These are phyloP conservation scores for Lactarius hatsudake DNA, from an alignment of 768 basidiomycete genomes.

Conservation along the genomic window DNA sequence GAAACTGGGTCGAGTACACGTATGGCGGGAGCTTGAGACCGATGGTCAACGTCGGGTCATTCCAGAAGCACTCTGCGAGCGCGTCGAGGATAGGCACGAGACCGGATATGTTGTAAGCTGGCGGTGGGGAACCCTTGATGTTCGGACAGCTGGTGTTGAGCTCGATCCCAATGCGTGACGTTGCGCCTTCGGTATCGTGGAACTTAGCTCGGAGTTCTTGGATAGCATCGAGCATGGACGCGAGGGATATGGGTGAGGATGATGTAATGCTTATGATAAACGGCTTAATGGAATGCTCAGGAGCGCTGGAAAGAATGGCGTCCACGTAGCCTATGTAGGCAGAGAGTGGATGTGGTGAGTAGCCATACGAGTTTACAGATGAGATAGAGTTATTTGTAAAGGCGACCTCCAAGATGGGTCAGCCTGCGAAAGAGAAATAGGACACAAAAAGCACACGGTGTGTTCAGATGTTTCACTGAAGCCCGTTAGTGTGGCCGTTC, in stretches of 20 bases:
- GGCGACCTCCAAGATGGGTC: constrained; percentile 48
- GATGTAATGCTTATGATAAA: constrained; percentile 81
- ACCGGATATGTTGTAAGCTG: constrained; percentile 56
- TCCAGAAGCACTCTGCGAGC: constrained; percentile 47
- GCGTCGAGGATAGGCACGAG: constrained; percentile 55
- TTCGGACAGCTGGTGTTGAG: constrained; percentile 88
- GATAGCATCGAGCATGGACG: constrained; percentile 55
- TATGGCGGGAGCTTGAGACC: constrained; percentile 55
- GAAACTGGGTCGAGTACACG: constrained; percentile 45
- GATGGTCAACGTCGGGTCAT: constrained; percentile 58
- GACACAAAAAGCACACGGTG: constrained; percentile 43
- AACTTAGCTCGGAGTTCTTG: constrained; percentile 51
- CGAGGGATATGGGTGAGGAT: constrained; percentile 50
- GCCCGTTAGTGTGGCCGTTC: constrained; percentile 70
- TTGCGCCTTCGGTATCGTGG: constrained; percentile 31
- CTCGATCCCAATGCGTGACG: constrained; percentile 62
- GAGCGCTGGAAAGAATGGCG: constrained; percentile 42
- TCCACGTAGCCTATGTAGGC: constrained; percentile 63
- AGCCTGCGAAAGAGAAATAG: constrained; percentile 5
- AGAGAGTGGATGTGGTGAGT: constrained; percentile 74
- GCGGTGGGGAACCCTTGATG: constrained; percentile 57
- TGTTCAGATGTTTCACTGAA: constrained; percentile 65
- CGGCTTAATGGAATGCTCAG: constrained; percentile 46
- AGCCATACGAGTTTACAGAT: constrained; percentile 85
- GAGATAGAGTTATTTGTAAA: constrained; percentile 50